phyloP scores from a whole-genome alignment of 73 alveolate species.

The Symbiodinium natans region DNA sequence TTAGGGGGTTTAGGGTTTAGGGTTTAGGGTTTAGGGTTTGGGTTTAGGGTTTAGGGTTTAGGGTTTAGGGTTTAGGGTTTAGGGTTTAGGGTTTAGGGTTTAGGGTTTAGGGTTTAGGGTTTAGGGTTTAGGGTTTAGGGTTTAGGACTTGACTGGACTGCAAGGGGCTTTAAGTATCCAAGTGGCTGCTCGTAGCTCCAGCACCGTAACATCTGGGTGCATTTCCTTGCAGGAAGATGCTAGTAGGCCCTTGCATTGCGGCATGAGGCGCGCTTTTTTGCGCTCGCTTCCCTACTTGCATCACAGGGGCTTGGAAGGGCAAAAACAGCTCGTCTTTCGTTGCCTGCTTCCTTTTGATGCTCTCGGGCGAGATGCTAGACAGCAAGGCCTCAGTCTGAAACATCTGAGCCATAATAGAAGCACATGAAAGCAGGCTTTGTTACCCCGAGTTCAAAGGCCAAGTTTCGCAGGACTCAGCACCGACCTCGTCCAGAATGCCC shows the following conservation, averaged over 20 bases:
- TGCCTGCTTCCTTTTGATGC: conserved; percentile 55
- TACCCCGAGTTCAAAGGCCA: too few relatives aligned
- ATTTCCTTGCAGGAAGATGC: neutral
- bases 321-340: conserved; percentile 42
- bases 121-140: too few relatives aligned
- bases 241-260: neutral
- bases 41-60: too few relatives aligned
- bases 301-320: conserved; percentile 45
- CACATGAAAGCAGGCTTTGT: neutral
- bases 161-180: too few relatives aligned
- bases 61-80: too few relatives aligned
- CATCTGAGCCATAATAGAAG: too few relatives aligned
- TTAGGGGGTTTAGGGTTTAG: too few relatives aligned
- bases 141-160: too few relatives aligned
- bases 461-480: neutral
- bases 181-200: neutral
- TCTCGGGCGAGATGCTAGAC: neutral
- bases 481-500: conserved; percentile 39
- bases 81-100: too few relatives aligned
- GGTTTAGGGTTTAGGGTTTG: too few relatives aligned
- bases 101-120: too few relatives aligned
- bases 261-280: neutral
- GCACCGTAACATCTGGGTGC: neutral
- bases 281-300: too few relatives aligned
- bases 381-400: neutral